These are phyloP conservation scores for Coffea canephora DNA, from an alignment of 257 asterid genomes.

Conservation along the genomic window DNA sequence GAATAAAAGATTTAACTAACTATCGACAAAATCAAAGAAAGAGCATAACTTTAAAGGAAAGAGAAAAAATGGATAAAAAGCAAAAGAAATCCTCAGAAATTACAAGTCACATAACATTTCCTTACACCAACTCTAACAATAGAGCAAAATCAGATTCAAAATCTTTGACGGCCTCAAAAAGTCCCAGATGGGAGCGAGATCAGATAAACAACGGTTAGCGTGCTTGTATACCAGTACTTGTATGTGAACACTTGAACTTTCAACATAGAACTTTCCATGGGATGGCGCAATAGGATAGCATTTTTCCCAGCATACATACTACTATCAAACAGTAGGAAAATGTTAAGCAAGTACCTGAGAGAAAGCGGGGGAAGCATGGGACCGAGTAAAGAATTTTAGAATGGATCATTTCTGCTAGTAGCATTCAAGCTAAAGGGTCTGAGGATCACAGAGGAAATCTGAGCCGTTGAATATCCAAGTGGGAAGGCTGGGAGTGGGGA, in stretches of 20 bases:
- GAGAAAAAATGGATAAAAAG: background rate
- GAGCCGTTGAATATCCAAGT: slow-evolving; percentile 5
- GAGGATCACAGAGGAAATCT: slow-evolving; percentile 12
- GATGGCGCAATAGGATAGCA: background rate
- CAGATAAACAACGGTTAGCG: background rate
- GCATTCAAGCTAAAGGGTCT: slow-evolving; percentile 6
- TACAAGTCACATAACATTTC: background rate
- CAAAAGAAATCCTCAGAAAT: background rate
- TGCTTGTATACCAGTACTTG: background rate
- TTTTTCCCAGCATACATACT: background rate
- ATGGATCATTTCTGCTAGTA: background rate
- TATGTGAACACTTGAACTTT: background rate
- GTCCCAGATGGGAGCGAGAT: background rate
- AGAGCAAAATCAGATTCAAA: background rate
- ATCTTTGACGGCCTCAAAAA: slow-evolving; percentile 4
- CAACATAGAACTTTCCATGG: background rate
- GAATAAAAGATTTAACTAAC: slow-evolving; percentile 1
- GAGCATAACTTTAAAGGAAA: background rate
- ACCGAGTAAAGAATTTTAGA: background rate
- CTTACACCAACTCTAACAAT: background rate
- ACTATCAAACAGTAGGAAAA: background rate
- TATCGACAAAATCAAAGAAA: background rate
- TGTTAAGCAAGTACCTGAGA: background rate
- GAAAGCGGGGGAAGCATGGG: background rate
- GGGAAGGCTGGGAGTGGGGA: background rate